A percentile compares a stretch with the other conserved stretches of the same genome.
Evolutionary conservation across 768 basidiomycete species (phyloP).

Genomic region (Sarcomyxa edulis): DNA sequence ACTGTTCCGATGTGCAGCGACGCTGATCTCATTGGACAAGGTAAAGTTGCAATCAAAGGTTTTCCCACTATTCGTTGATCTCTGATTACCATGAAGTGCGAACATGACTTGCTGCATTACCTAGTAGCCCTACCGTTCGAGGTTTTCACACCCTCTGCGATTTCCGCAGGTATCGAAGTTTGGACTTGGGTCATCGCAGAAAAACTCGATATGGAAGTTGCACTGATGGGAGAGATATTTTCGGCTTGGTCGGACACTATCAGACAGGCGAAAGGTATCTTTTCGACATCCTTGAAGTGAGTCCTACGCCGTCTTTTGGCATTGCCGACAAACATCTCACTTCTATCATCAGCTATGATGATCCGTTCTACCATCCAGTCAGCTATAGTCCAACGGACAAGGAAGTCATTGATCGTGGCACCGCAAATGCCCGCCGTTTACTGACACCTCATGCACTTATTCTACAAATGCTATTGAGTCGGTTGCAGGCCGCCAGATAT

Average conservation of each 20-base stretch:
- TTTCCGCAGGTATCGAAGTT: conserved; percentile 84
- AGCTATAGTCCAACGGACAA: conserved; percentile 90
- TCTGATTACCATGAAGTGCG: conserved; percentile 45
- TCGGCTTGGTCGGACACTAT: conserved; percentile 87
- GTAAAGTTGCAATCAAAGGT: too few relatives aligned
- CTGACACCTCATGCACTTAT: conserved; percentile 82
- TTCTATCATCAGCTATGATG: conserved; percentile 55
- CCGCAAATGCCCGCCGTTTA: conserved; percentile 63
- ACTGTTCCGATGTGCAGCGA: conserved; percentile 82
- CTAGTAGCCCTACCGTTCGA: conserved; percentile 86
- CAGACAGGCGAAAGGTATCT: conserved; percentile 72
- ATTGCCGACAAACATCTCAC: neutral
- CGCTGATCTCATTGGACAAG: conserved; percentile 63
- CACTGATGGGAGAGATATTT: conserved; percentile 79
- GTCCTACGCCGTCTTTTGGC: conserved; percentile 17
- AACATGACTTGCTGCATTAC: conserved; percentile 81
- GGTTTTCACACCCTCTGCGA: conserved; percentile 80
- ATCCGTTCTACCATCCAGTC: conserved; percentile 84
- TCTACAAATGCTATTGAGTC: conserved; percentile 84
- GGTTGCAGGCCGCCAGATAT: conserved; percentile 92
- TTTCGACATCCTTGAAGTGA: conserved; percentile 77
- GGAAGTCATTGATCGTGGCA: conserved; percentile 69
- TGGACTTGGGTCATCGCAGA: conserved; percentile 97
- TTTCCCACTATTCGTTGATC: neutral
- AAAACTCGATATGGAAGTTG: conserved; percentile 75